Conservation (phyloP, 345 rosid genomes). For the Carallia brachiata region DNA sequence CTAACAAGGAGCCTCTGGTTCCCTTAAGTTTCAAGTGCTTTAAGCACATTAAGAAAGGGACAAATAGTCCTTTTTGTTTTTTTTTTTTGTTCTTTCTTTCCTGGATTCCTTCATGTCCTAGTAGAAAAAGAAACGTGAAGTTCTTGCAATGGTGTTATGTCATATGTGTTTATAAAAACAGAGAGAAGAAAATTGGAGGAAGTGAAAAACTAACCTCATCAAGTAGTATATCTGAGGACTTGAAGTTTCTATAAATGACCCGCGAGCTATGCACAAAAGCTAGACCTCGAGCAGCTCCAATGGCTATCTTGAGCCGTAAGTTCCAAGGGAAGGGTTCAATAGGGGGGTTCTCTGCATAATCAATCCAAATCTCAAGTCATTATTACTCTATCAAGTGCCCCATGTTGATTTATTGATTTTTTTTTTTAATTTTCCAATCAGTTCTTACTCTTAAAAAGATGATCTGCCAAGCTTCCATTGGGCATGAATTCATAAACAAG, state of each 20-base stretch:
- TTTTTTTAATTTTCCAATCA: constrained; percentile 3
- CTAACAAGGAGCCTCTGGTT: too few relatives aligned
- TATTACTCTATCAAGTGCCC: background rate
- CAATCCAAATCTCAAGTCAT: constrained; percentile 8
- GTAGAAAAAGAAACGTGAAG: too few relatives aligned
- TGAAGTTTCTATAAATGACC: constrained; percentile 77
- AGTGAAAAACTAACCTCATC: constrained; percentile 49
- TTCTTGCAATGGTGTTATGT: too few relatives aligned
- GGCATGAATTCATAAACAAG: constrained; percentile 80
- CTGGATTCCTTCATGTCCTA: too few relatives aligned
- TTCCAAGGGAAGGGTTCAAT: constrained; percentile 80
- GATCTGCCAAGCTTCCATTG: constrained; percentile 74
- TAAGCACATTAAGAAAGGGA: too few relatives aligned
- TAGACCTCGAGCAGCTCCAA: constrained; percentile 80
- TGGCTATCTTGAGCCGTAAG: constrained; percentile 58
- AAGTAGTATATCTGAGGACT: constrained; percentile 74
- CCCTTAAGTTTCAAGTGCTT: too few relatives aligned
- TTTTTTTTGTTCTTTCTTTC: too few relatives aligned
- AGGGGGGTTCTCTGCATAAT: constrained; percentile 39
- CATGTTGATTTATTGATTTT: background rate
- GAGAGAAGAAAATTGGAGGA: too few relatives aligned
- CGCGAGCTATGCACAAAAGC: constrained; percentile 65
- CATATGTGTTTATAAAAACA: too few relatives aligned
- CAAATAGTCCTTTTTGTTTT: too few relatives aligned
- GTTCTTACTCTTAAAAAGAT: constrained; percentile 71